Evolutionary conservation across 345 rosid genomes (phyloP), one percentile per base, ranked within the genome.

Genomic region (Syzygium grande): DNA sequence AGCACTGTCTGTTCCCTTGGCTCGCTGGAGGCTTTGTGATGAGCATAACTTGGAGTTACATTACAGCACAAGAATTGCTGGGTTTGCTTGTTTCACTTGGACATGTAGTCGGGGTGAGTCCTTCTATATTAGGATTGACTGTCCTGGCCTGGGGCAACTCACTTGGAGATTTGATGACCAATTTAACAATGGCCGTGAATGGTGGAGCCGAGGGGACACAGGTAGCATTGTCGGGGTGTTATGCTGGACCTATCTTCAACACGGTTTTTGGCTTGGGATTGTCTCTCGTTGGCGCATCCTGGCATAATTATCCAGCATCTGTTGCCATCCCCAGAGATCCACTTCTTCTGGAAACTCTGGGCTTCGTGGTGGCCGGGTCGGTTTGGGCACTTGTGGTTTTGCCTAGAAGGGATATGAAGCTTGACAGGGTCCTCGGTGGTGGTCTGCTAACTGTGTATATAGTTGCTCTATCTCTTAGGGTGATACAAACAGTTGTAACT

Each of bases 101-200:
- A 4, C 92, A 93, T 84, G 90, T 97, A 14, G 89, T 92, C 41
- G 95, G 94, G 9, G 90, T 95, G 23, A 94, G 93, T 34, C 95
- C 98, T 85, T 92, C 98, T 9, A 95, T 96, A 86, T 88, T 97
- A 43, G 99, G 97, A 80, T 89, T 97, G 30, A 97, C 99, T 6
- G 94, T 95, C 84, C 92, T 97, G 29, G 98, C 99, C 12, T 96
- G 99, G 99, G 99, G 99, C 7, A 97, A 97, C 89, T 97, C 99
- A 7, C 59, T 95, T 3, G 99, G 99, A 38, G 98, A 97, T 90
- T 87, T 97, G 54, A 92, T 96, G 51, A 93, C 99, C 52, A 94
- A 96, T 86, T 87, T 93, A 78, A 93, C 98, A 19, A 89, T 96
- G 92, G 97, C 99, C 2, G 34, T 92, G 88, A 93, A 93, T 38